Percentiles rank a stretch among this genome's conserved stretches.
phyloP scores from a whole-genome alignment of 495 filamentous ascomycete genomes.

The Aspergillus ostianus region DNA sequence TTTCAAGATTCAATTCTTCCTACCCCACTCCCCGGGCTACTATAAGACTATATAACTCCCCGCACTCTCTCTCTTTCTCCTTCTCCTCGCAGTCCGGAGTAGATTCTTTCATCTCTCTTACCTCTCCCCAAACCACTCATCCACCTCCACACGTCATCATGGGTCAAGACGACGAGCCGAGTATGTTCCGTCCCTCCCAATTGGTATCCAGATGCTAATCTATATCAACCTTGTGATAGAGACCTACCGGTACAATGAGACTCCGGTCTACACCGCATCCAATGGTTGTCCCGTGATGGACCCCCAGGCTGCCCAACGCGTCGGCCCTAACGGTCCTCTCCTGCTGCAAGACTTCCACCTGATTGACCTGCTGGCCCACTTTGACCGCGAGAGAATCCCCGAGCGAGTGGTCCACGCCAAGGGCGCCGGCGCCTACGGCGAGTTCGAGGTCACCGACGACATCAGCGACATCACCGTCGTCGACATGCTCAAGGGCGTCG shows the following conservation, averaged over 20 bases:
- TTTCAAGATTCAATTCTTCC: neutral
- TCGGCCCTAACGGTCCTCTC: constrained; percentile 62
- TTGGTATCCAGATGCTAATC: neutral
- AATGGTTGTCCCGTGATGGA: constrained; percentile 60
- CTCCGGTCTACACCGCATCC: constrained; percentile 60
- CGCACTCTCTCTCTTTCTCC: constrained; percentile 5
- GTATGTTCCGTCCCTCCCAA: constrained; percentile 19
- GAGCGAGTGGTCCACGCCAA: constrained; percentile 80
- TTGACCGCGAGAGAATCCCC: constrained; percentile 65
- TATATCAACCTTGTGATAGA: constrained; percentile 11
- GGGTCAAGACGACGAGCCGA: constrained; percentile 38
- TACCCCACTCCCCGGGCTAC: neutral
- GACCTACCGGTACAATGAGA: constrained; percentile 57
- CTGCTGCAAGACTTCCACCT: constrained; percentile 63
- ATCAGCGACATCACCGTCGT: constrained; percentile 51
- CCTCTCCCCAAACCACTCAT: neutral
- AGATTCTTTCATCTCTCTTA: constrained; percentile 1
- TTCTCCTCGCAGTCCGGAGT: neutral
- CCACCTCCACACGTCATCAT: constrained; percentile 22
- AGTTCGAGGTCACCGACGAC: constrained; percentile 69
- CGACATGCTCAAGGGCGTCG: constrained; percentile 60
- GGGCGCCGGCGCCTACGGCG: constrained; percentile 75
- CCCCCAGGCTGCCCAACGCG: constrained; percentile 56
- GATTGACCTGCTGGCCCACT: constrained; percentile 67
- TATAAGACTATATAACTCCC: constrained; percentile 11